Evolutionary conservation across 169 alveolate genomes (phyloP).

Genomic region (Cryptosporidium sp.): DNA sequence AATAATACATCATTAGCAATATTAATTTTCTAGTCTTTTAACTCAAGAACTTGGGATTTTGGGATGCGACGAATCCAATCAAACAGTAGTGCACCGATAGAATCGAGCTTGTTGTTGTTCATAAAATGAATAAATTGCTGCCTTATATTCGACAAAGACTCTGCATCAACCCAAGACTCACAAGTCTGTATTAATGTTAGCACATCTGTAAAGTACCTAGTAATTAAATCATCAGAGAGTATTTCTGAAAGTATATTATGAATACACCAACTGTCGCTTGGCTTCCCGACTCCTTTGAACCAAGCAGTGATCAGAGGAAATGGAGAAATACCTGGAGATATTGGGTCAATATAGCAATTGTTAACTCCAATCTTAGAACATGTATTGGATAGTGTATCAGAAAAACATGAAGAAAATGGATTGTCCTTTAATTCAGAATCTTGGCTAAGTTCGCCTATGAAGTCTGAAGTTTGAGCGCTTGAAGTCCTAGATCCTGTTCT

Average conservation of each 20-base stretch:
- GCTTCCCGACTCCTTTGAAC: conserved; percentile 70
- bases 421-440: background rate
- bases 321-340: conserved; percentile 68
- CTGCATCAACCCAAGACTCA: conserved; percentile 73
- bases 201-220: conserved; percentile 64
- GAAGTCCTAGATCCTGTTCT: background rate
- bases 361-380: background rate
- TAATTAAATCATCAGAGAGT: conserved; percentile 62
- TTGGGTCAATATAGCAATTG: conserved; percentile 49
- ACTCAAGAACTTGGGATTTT: conserved; percentile 11
- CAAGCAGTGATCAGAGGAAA: conserved; percentile 69
- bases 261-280: conserved; percentile 74
- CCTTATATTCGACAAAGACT: conserved; percentile 49
- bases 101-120: conserved; percentile 66
- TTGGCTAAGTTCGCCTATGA: background rate
- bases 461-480: background rate
- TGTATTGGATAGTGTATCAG: background rate
- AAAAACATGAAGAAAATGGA: conserved; percentile 3
- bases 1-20: background rate
- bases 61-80: conserved; percentile 74
- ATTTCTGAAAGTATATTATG: conserved; percentile 74
- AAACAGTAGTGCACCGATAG: conserved; percentile 57
- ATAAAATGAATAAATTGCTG: conserved; percentile 51
- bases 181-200: conserved; percentile 64
- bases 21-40: background rate